These are phyloP conservation scores for Monosporascus sp. DNA, from an alignment of 2,329 filamentous ascomycete genomes.

Conservation along the genomic window DNA sequence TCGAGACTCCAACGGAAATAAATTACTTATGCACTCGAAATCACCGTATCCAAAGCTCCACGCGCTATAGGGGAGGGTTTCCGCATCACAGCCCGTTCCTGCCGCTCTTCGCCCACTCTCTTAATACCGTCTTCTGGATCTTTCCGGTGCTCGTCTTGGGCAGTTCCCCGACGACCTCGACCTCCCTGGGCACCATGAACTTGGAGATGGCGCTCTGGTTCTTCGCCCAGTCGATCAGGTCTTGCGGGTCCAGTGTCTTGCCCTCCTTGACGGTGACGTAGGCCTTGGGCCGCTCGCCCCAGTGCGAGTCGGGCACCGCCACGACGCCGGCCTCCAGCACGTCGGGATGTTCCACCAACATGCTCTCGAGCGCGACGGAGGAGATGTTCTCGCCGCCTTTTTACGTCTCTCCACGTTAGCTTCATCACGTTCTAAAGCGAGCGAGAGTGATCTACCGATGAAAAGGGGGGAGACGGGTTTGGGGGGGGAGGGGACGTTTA, in stretches of 20 bases:
- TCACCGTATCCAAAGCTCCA: too few relatives aligned
- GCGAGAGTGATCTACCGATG: not conserved
- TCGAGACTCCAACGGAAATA: too few relatives aligned
- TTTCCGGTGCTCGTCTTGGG: slow-evolving; percentile 98
- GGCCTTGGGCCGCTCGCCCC: slow-evolving; percentile 94
- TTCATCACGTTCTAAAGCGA: not conserved
- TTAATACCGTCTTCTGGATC: slow-evolving; percentile 87
- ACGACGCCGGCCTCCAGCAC: slow-evolving; percentile 91
- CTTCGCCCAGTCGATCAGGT: slow-evolving; percentile 83
- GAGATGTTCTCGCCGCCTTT: slow-evolving; percentile 94
- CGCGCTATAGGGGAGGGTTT: slow-evolving; percentile 3
- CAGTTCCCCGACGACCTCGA: slow-evolving; percentile 77
- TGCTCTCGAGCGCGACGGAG: slow-evolving; percentile 83
- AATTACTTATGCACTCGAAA: too few relatives aligned
- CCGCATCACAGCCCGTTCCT: slow-evolving; percentile 3
- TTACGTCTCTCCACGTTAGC: not conserved
- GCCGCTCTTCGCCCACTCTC: slow-evolving; percentile 69
- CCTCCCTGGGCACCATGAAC: slow-evolving; percentile 77
- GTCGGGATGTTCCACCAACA: slow-evolving; percentile 82
- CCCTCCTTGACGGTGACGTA: slow-evolving; percentile 77
- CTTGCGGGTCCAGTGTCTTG: slow-evolving; percentile 54
- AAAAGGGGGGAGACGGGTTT: too few relatives aligned
- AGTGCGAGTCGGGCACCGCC: slow-evolving; percentile 79
- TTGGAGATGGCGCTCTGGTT: slow-evolving; percentile 73
- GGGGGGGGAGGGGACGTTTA: slow-evolving; percentile 36